Conservation (phyloP, 192 early-diverging fungal species). For the Geranomyces variabilis region DNA sequence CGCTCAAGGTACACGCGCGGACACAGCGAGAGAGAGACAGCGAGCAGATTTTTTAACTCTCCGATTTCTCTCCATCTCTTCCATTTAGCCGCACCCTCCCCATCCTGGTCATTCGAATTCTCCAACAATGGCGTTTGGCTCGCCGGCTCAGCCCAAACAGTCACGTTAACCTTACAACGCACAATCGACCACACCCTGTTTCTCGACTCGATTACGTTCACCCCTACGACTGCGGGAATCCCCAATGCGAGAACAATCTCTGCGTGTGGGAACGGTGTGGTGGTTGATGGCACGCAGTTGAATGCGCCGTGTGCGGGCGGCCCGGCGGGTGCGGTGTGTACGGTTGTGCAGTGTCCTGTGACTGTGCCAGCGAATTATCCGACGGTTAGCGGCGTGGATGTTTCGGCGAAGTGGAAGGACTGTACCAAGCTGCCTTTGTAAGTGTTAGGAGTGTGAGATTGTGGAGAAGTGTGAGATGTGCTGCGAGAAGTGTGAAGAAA, state of each 20-base stretch:
- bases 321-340: slow-evolving; percentile 1
- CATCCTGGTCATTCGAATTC: slow-evolving; percentile 2
- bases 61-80: too few relatives aligned
- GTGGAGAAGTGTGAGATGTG: too few relatives aligned
- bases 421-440: slow-evolving; percentile 4
- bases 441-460: too few relatives aligned
- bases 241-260: background rate
- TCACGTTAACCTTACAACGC: background rate
- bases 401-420: slow-evolving; percentile 4
- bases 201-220: slow-evolving; percentile 13
- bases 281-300: background rate
- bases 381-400: slow-evolving; percentile 4
- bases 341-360: background rate
- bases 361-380: slow-evolving; percentile 2
- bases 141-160: slow-evolving; percentile 1
- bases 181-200: slow-evolving; percentile 9
- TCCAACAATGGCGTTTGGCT: slow-evolving; percentile 15
- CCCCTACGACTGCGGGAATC: background rate
- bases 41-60: too few relatives aligned
- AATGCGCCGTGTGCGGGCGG: background rate
- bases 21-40: too few relatives aligned
- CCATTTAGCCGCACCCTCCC: too few relatives aligned
- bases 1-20: too few relatives aligned
- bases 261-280: background rate
- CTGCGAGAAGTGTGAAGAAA: too few relatives aligned